These are phyloP conservation scores for Aspergillus coremiiformis DNA, from an alignment of 495 filamentous ascomycete species.

Conservation along the genomic window DNA sequence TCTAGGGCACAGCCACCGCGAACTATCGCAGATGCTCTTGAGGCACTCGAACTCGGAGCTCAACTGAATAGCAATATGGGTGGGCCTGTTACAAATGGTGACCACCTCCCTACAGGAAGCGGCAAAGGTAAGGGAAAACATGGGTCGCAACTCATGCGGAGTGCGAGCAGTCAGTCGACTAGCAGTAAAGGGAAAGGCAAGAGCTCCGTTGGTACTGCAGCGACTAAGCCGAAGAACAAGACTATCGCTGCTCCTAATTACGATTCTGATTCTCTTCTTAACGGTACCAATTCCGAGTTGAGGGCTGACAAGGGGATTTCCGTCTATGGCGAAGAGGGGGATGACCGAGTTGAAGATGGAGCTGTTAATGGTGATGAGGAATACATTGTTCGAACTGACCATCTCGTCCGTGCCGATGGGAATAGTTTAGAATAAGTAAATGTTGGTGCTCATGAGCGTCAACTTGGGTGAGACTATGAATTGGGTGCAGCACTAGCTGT, in stretches of 20 bases:
- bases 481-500: background rate
- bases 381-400: conserved; percentile 39
- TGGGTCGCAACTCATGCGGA: conserved; percentile 23
- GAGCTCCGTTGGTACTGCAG: conserved; percentile 16
- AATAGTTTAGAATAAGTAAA: conserved; percentile 8
- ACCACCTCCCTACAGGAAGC: conserved; percentile 13
- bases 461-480: background rate
- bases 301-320: background rate
- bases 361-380: conserved; percentile 45
- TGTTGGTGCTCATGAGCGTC: background rate
- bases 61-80: conserved; percentile 12
- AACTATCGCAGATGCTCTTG: conserved; percentile 35
- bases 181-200: conserved; percentile 37
- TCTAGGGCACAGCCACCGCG: conserved; percentile 24
- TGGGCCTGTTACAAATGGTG: conserved; percentile 27
- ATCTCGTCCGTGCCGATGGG: conserved; percentile 20
- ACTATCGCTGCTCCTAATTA: conserved; percentile 13
- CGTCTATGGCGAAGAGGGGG: conserved; percentile 21
- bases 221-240: conserved; percentile 52
- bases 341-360: conserved; percentile 27
- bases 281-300: conserved; percentile 16
- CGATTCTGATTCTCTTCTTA: conserved; percentile 36
- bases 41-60: conserved; percentile 27
- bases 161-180: conserved; percentile 23
- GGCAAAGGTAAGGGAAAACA: conserved; percentile 32